These are phyloP conservation scores for Mesembryanthemum crystallinum DNA, from an alignment of 148 eudicot genomes.

Conservation along the genomic window DNA sequence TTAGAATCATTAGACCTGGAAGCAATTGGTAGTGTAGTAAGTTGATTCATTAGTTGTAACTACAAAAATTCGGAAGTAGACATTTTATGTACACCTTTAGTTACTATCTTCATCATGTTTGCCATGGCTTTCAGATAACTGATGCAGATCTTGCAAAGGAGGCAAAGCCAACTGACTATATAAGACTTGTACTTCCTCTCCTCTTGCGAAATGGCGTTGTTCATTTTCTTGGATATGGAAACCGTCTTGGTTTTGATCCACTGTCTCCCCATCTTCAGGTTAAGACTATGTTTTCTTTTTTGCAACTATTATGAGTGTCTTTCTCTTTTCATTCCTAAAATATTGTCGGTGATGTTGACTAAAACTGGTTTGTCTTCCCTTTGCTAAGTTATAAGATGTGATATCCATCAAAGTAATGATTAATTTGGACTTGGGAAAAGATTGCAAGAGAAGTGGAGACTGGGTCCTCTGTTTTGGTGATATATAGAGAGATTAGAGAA, in stretches of 20 bases:
- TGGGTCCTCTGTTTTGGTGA: neutral
- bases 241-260: constrained; percentile 91
- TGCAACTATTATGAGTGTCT: neutral
- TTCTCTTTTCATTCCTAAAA: neutral
- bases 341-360: neutral
- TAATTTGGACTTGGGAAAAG: neutral
- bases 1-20: constrained; percentile 61
- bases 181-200: constrained; percentile 60
- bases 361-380: neutral
- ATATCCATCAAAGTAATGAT: neutral
- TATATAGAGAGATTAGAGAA: neutral
- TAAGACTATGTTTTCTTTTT: constrained; percentile 1
- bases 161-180: constrained; percentile 64
- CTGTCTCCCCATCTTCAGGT: constrained; percentile 83
- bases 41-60: constrained; percentile 26
- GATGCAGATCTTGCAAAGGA: constrained; percentile 88
- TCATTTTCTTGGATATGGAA: constrained; percentile 89
- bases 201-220: constrained; percentile 62
- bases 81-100: neutral
- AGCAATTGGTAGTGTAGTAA: constrained; percentile 81
- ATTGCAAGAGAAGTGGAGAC: neutral
- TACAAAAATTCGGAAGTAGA: neutral
- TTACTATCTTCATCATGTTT: constrained; percentile 12
- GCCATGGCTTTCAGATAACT: constrained; percentile 54
- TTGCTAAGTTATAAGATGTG: neutral